Conservation (phyloP, 139 green algal genomes). For the Chlamydomonas sp. region DNA sequence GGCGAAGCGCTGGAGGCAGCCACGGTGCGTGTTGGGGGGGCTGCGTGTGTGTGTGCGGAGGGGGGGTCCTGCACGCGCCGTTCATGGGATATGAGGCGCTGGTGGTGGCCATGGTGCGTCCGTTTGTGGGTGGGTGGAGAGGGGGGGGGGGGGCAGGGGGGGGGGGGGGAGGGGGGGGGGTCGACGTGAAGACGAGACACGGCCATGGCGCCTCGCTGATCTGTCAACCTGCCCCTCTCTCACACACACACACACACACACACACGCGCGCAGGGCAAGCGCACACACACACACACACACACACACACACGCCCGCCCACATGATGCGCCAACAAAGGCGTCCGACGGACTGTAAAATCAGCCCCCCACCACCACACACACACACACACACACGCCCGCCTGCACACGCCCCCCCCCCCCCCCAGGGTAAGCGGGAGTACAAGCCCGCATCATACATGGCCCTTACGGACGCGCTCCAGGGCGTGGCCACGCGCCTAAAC, state of each 20-base stretch:
- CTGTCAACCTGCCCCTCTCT: too few species aligned
- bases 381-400: too few species aligned
- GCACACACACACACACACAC: too few species aligned
- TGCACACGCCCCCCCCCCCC: not conserved
- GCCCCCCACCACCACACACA: too few species aligned
- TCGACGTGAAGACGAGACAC: too few species aligned
- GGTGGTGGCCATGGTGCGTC: constrained; percentile 14
- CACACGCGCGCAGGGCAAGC: too few species aligned
- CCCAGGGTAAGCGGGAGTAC: constrained; percentile 3
- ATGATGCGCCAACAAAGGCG: too few species aligned
- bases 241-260: constrained; percentile 2
- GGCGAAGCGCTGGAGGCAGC: constrained; percentile 47
- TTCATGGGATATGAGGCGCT: constrained; percentile 60
- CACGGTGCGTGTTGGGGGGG: not conserved
- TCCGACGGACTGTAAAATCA: too few species aligned
- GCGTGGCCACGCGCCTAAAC: not conserved
- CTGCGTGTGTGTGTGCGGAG: not conserved
- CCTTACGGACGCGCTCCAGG: not conserved
- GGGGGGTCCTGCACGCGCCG: constrained; percentile 15
- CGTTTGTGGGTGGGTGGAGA: not conserved
- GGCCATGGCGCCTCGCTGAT: too few species aligned
- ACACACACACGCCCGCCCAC: too few species aligned
- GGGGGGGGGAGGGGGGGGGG: too few species aligned
- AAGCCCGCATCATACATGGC: not conserved
- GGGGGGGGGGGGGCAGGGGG: too few species aligned